Conservation (phyloP, 768 basidiomycete genomes). For the Tylopilus subfusipes region DNA sequence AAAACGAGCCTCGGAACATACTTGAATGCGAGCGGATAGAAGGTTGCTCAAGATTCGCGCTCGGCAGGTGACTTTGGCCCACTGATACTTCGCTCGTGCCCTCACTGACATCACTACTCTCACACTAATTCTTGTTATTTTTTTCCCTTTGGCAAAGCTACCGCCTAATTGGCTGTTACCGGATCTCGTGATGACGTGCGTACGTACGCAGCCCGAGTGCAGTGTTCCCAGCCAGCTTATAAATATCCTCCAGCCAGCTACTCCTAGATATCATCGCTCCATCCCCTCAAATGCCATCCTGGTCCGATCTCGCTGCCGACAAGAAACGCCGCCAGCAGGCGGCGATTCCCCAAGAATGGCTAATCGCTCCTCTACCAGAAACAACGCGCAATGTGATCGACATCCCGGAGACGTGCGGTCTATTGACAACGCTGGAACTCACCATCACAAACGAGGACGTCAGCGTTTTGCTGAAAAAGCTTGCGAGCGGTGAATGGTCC, state of each 20-base stretch:
- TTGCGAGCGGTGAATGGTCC: constrained; percentile 55
- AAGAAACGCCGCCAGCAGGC: constrained; percentile 53
- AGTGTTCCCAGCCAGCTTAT: neutral
- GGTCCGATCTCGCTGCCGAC: constrained; percentile 51
- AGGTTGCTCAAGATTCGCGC: no score
- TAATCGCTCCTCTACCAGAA: constrained; percentile 48
- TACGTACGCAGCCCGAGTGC: neutral
- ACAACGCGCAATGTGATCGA: constrained; percentile 48
- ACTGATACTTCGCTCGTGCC: no score
- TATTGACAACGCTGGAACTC: constrained; percentile 55
- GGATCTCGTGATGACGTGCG: neutral
- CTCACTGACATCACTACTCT: no score
- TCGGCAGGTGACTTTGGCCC: no score
- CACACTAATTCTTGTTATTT: no score
- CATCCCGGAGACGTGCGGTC: constrained; percentile 52
- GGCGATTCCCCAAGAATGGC: constrained; percentile 64
- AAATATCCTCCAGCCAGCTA: neutral
- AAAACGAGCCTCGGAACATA: no score
- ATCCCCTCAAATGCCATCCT: constrained; percentile 24
- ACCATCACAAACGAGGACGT: constrained; percentile 54
- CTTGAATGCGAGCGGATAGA: no score
- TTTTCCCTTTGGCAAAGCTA: no score
- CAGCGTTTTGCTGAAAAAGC: constrained; percentile 48
- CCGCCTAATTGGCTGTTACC: no score
- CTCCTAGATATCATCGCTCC: neutral